Base-by-base conservation (phyloP, 306 rosid species). In the Trifolium repens region DNA sequence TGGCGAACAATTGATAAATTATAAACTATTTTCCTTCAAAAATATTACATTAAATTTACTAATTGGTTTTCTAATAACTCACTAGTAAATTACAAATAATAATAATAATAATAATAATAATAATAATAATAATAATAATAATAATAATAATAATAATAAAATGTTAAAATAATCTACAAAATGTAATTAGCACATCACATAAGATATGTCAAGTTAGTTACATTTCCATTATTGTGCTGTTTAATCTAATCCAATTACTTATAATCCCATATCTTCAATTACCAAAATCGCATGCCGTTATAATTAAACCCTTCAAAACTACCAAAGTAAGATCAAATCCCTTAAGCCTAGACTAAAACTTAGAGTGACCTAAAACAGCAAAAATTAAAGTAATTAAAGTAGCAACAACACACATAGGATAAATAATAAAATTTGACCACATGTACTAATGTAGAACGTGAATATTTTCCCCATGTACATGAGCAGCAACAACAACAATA, bases 321-420 rank as follows among this genome's bases (percentile, higher is more conserved):
- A 42, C 76, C 84, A 83, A 79, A 75, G 52, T 26, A 30, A 57
- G 81, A 35, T 39, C 75, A 79, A 79, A 63, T 53, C 50, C 12
- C 15, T 44, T 1, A 32, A 74, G 13, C 24, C 47, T 10, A 66
- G n/a, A 79, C 11, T 32, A 19, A 1, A 52, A 24, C 15, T 66
- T 72, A 71, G 76, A 73, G 64, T 16, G 43, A 60, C 84, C 87
- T 52, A 76, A 84, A 84, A 71, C 1, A 71, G 83, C 72, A 74
- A 39, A 74, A 39, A 39, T 39, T 39, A 39, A 39, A 7, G 42
- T 37, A 6, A 37, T 37, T 39, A 39, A 83, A 78, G 58, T 50
- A 69, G 50, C 7, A 67, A 43, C 13, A 57, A 43, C 4, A 57
- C 12, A 55, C 1, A 0, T 42, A 55, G 65, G 8, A 72, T 69